Evolutionary conservation across 371 early-diverging fungal species (phyloP), one percentile per base, ranked within the genome.

Genomic region (Umbelopsis sp.): DNA sequence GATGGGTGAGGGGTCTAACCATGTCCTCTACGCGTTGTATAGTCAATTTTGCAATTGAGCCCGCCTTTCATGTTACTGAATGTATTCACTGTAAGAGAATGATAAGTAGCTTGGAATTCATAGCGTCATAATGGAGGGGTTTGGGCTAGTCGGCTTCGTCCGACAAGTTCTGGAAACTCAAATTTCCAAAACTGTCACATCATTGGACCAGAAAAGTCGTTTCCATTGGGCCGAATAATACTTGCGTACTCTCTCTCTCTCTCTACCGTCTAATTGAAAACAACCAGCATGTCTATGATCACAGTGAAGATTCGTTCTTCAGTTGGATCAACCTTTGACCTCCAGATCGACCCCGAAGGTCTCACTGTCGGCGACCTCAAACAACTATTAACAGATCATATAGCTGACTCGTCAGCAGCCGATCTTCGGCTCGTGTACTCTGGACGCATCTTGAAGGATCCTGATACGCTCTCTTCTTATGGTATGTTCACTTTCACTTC

Each of bases 381-480:
- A 67, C 78, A 81, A 66, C 74, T 77, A 44, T 82, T 92, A 63
- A 79, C 81, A 14, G 75, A 84, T 24, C 70, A 82, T 48, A 72
- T 81, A 63, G 84, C 83, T 29, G 74, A 77, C 29, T 69, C 85
- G 24, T 80, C 85, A 22, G 75, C 84, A 9, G 67, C 72, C 37
- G 76, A 80, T 63, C 86, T 93, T 73, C 80, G 91, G 37, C 76
- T 94, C n/a, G 90, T 94, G 63, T 87, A 88, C 70, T 87, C 89
- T 41, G 92, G 93, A 67, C 74, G 86, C 63, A 89, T 93, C 50
- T 73, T 94, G 24, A 89, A 87, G 72, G 91, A 93, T 80, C 88
- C 87, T 65, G 87, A 87, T 64, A 71, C 74, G 29, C 80, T 89
- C 32, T 79, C 71, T 29, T 63, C 75, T n/a, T 91, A 86, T 68